Base-by-base conservation (phyloP, 2,329 filamentous ascomycete species). In the Nigrograna mackinnonii region DNA sequence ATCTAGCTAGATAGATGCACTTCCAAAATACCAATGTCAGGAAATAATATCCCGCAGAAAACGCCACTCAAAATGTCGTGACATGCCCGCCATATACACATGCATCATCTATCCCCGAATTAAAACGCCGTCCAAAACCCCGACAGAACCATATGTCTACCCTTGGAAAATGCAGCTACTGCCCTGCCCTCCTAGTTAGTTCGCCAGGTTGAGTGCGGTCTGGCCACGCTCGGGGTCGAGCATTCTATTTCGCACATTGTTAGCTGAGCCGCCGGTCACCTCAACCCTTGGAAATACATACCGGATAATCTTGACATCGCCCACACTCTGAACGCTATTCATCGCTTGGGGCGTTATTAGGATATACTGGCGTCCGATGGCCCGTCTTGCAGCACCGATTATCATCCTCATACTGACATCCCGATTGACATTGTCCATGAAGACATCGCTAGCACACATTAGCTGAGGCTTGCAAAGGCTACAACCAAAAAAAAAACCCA, bases 341-440 rank as follows among this genome's bases (percentile, higher is more conserved):
- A 95, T 90, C 35, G 86, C 86, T 56, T 96, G 95, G 20, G 94
- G 94, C 2, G 92, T 96, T 64, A 99, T 99, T 41, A 99, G 81
- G 51, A 99, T 91, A 61, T 95, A 99, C 66, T 99, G 94, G 48
- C 90, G 82, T 19, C 91, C 90, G n/a, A 94, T 85, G 2, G 89
- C 89, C 21, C 87, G 82, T 57, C 94, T 82, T 26, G 94, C 94
- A 14, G 90, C 89, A 45, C 84, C 80, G 55, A 96, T 91, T 68
- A 99, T 87, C 86, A 99, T 90, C 50, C 88, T 87, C 57, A 95
- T 96, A 64, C 89, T 95, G 55, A 95, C 88, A 42, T 88, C 89
- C 47, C 94, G 84, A 69, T 99, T 99, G 45, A 97, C 89, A 55
- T 87, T 90, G 70, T 99, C 94, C 94, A 99, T 99, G 76, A 96